Base-by-base conservation (phyloP, 352 stramenopile species). In the Pythium catenulatum region DNA sequence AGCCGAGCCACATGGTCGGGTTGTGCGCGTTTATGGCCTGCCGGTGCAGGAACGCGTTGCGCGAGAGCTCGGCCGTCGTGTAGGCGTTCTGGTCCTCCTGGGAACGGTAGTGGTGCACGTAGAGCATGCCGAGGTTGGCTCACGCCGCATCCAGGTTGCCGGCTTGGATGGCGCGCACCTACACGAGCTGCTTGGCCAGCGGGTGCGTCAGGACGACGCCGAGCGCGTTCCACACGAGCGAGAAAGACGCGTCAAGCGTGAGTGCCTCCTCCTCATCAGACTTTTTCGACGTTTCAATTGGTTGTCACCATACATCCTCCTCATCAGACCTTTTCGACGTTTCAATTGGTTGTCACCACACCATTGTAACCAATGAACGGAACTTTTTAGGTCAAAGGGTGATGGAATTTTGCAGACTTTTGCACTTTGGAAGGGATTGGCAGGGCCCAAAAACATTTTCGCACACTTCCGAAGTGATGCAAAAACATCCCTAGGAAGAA, bases 61-160 rank as follows among this genome's bases (percentile, higher is more conserved):
- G 95, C 14, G 95, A 94, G 52, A 97, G 90, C 76, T 43, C 87
- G 63, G 41, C 82, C 45, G 21, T 87, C 50, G 39, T 90, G 81
- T 43, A 30, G 36, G 36, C 41, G 46, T 59, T 36, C 8, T 27
- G 11, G 3, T 27, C 2, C n/a, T n/a, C n/a, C n/a, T n/a, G n/a
- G n/a, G n/a, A n/a, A n/a, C n/a, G n/a, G n/a, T 54, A 83, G 4
- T 96, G 89, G 4, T 76, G 84, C 25, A 97, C 86, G 70, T 98
- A 98, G n/a, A 98, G 89, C 93, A 98, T 96, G 32, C 95, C 95
- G 2, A 98, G 59, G 83, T 98, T 98, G 21, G 95, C 93, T 95
- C 95, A 98, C 30, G 95, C 93, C 4, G 91, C 92, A 34, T 98
- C 95, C 19, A 83, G 89, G 54, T 91, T 96, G 50, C 70, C 91